Base-by-base conservation (phyloP, 2,329 filamentous ascomycete species). In the Ophiostoma novo-ulmi region DNA sequence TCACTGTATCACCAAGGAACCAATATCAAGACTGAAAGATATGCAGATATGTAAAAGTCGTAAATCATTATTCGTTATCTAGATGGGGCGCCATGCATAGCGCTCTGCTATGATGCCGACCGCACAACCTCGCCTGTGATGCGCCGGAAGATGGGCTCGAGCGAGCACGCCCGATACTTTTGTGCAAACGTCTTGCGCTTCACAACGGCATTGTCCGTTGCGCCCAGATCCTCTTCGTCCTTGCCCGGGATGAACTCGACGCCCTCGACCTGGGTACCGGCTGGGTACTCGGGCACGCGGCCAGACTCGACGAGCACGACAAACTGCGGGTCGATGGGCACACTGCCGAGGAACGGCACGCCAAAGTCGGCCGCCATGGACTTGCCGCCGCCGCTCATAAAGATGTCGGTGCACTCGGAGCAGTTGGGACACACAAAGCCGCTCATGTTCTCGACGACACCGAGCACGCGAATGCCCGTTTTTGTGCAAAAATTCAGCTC, bases 361-460 rank as follows among this genome's bases (percentile, higher is more conserved):
- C 83, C 83, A 78, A 97, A 95, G 75, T 98, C 93, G 67, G 87
- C 82, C 7, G 94, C 93, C 93, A 99, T 97, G 35, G 91, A 86
- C 78, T 92, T 84, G 8, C 95, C 95, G 3, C 95, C 95, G 4
- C 95, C 95, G 70, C 91, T 94, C 69, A 90, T 93, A 79, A 99
- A 99, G 69, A 98, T 87, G 80, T 98, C 92, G 69, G 92, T 97
- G 80, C 94, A 96, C 78, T 97, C 93, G 68, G 86, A 87, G 79
- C 89, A 91, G 77, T 90, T 87, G 7, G 88, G 88, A 77, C 92
- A 95, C n/a, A 95, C 91, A 76, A 92, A 96, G 2, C 92, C 92
- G 74, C 89, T 90, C 95, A 99, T 98, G 78, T 99, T 99, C 82
- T 99, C 95, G 65, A 99, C 87, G 0, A 99, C 94, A 0, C 95